Evolutionary conservation across 352 stramenopile genomes (phyloP).

Genomic region (Pythium brachiatum): DNA sequence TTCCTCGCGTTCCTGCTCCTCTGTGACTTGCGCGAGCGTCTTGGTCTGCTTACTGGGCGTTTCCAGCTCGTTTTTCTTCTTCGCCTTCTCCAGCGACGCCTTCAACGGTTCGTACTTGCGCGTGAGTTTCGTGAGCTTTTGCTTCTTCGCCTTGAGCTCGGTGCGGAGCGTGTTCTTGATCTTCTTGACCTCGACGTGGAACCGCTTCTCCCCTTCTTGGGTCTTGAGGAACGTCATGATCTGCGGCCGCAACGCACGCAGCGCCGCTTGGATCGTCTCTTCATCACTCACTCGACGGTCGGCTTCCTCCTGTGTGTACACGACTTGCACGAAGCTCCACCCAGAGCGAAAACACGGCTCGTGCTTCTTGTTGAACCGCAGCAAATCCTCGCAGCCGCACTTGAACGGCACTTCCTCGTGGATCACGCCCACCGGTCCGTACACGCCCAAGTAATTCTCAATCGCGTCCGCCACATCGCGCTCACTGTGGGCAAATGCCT

Average conservation of each 20-base stretch:
- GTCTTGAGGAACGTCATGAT: constrained; percentile 60
- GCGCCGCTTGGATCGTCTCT: constrained; percentile 36
- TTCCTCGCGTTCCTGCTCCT: constrained; percentile 34
- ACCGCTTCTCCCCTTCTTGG: constrained; percentile 57
- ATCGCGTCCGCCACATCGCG: constrained; percentile 48
- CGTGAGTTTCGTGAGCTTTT: constrained; percentile 33
- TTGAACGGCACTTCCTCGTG: constrained; percentile 69
- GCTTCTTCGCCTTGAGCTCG: constrained; percentile 39
- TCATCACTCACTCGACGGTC: constrained; percentile 47
- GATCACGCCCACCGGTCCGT: constrained; percentile 53
- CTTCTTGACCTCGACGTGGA: constrained; percentile 50
- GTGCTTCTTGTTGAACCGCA: constrained; percentile 68
- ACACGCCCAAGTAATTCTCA: constrained; percentile 58
- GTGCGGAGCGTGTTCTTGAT: constrained; percentile 43
- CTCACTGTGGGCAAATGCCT: constrained; percentile 49
- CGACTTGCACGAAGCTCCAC: constrained; percentile 59
- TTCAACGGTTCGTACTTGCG: constrained; percentile 27
- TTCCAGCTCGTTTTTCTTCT: constrained; percentile 21
- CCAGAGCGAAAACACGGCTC: constrained; percentile 55
- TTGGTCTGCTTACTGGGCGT: constrained; percentile 1
- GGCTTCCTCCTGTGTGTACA: constrained; percentile 62
- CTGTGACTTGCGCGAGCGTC: constrained; percentile 39
- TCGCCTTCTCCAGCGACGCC: constrained; percentile 20
- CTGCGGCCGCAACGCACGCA: constrained; percentile 49
- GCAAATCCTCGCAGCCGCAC: constrained; percentile 63